phyloP scores from a whole-genome alignment of 441 rosid species.

The Populus trichocarpa region DNA sequence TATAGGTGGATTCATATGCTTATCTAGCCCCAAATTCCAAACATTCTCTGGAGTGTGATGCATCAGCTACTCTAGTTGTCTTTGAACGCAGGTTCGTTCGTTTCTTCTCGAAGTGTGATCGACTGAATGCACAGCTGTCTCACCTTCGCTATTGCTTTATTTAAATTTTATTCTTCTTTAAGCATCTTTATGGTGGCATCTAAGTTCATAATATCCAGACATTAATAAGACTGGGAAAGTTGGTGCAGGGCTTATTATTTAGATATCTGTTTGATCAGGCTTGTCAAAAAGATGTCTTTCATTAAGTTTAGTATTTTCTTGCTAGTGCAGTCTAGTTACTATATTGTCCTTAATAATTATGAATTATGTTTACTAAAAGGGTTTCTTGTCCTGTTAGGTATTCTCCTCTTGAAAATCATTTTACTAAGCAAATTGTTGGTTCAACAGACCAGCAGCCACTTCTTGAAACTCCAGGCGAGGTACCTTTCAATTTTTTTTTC shows the following conservation, averaged over 20 bases:
- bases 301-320: slow-evolving; percentile 1
- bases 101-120: slow-evolving; percentile 2
- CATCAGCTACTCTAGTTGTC: slow-evolving; percentile 63
- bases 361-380: slow-evolving; percentile 1
- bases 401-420: slow-evolving; percentile 43
- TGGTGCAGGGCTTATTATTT: background rate
- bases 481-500: slow-evolving; percentile 23
- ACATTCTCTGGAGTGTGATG: slow-evolving; percentile 51
- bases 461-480: slow-evolving; percentile 92
- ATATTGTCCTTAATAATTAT: background rate
- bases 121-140: background rate
- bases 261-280: background rate
- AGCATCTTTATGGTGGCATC: background rate
- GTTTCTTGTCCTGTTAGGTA: slow-evolving; percentile 42
- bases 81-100: slow-evolving; percentile 78
- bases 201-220: background rate
- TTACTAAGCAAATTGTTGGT: slow-evolving; percentile 60
- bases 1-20: slow-evolving; percentile 85
- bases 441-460: slow-evolving; percentile 82
- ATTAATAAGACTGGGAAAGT: slow-evolving; percentile 5
- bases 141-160: background rate
- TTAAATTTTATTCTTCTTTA: slow-evolving; percentile 3
- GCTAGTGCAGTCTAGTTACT: slow-evolving; percentile 4
- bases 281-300: background rate
- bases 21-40: slow-evolving; percentile 73